Percentiles rank a stretch among this genome's conserved stretches.
These are phyloP conservation scores for Suhomyces yuchorum DNA, from an alignment of 1,139 yeast genomes.

Conservation along the genomic window DNA sequence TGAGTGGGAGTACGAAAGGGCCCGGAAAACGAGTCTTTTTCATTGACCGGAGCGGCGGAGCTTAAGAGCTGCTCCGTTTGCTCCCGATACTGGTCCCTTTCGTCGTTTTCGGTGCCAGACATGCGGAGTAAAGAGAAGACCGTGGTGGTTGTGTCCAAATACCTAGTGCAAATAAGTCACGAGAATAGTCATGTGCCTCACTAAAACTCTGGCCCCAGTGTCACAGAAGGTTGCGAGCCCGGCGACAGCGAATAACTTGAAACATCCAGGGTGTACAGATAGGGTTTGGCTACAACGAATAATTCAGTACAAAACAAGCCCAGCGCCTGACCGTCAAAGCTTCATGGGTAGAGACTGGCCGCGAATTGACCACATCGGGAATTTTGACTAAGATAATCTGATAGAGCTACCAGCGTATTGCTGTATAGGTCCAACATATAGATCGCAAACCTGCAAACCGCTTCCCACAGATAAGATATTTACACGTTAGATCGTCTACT, in stretches of 20 bases:
- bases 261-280: no score
- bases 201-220: neutral
- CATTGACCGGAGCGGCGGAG: neutral
- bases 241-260: neutral
- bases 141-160: constrained; percentile 5
- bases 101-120: constrained; percentile 2
- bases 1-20: neutral
- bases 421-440: no score
- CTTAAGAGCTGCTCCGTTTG: constrained; percentile 5
- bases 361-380: no score
- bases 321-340: no score
- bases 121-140: neutral
- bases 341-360: no score
- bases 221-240: neutral
- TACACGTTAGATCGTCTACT: neutral
- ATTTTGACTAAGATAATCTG: no score
- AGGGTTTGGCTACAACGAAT: no score
- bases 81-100: constrained; percentile 6
- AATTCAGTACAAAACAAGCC: no score
- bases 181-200: neutral
- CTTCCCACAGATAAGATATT: neutral
- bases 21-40: neutral
- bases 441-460: neutral
- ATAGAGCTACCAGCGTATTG: no score
- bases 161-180: constrained; percentile 1